Percentiles rank a stretch among this genome's conserved stretches.
phyloP scores from a whole-genome alignment of 2,329 filamentous ascomycete species.

The Allantophomopsis cytisporea region DNA sequence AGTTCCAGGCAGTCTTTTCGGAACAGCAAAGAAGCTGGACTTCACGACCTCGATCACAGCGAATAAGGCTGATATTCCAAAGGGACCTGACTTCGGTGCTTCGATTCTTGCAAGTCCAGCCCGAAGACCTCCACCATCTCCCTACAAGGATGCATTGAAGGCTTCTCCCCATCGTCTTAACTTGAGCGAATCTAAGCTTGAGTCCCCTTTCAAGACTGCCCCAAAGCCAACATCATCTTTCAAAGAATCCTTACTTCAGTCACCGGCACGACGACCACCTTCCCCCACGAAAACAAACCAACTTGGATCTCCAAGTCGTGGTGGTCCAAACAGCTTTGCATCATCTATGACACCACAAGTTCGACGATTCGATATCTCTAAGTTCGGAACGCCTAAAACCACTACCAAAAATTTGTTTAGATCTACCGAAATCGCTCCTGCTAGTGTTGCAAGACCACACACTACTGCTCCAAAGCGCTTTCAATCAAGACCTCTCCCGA shows the following conservation, averaged over 20 bases:
- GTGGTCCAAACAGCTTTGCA: slow-evolving; percentile 1
- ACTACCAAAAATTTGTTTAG: slow-evolving; percentile 7
- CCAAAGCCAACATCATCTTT: slow-evolving; percentile 8
- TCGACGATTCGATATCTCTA: slow-evolving; percentile 16
- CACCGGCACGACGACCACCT: slow-evolving; percentile 16
- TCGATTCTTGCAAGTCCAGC: slow-evolving; percentile 38
- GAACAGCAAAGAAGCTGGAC: slow-evolving; percentile 21
- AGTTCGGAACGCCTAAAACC: slow-evolving; percentile 15
- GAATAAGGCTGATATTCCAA: slow-evolving; percentile 17
- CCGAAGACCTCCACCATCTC: slow-evolving; percentile 35
- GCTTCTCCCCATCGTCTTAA: slow-evolving; percentile 36
- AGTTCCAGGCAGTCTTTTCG: slow-evolving; percentile 21
- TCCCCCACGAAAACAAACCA: slow-evolving; percentile 17
- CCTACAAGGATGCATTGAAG: slow-evolving; percentile 39
- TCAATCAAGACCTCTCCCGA: neutral
- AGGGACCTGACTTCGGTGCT: slow-evolving; percentile 20
- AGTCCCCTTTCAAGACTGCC: slow-evolving; percentile 16
- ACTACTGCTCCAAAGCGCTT: neutral
- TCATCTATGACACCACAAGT: slow-evolving; percentile 12
- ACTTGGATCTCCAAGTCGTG: slow-evolving; percentile 14
- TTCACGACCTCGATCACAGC: slow-evolving; percentile 16
- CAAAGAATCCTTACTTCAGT: slow-evolving; percentile 18
- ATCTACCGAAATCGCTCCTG: slow-evolving; percentile 9
- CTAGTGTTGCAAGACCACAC: slow-evolving; percentile 3
- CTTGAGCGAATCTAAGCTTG: slow-evolving; percentile 12